Conservation (phyloP, 257 asterid genomes). For the Solanum ahanhuiri region DNA sequence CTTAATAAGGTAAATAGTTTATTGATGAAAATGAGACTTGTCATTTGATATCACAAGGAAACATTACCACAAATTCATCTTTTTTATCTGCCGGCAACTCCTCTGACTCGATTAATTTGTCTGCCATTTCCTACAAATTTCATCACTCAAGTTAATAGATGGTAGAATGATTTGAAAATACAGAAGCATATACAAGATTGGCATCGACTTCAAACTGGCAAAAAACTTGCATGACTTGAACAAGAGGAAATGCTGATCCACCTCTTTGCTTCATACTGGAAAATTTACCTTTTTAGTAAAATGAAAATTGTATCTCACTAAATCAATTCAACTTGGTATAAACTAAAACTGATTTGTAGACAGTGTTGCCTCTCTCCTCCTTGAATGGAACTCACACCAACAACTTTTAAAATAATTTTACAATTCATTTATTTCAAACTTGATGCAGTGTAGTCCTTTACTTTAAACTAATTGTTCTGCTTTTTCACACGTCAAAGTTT, state of each 20-base stretch:
- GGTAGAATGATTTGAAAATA: not conserved
- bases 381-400: not conserved
- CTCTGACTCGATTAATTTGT: slow-evolving; percentile 60
- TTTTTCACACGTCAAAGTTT: not conserved
- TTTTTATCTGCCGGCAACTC: slow-evolving; percentile 58
- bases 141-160: not conserved
- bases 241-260: not conserved
- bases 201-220: not conserved
- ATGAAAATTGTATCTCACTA: not conserved
- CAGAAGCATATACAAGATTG: not conserved
- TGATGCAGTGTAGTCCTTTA: not conserved
- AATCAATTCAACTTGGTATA: not conserved
- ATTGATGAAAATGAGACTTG: not conserved
- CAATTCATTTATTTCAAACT: not conserved
- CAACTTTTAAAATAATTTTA: not conserved
- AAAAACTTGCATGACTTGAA: not conserved
- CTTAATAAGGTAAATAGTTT: not conserved
- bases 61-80: slow-evolving; percentile 56
- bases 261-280: not conserved
- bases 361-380: not conserved
- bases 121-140: slow-evolving; percentile 50
- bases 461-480: not conserved
- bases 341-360: not conserved
- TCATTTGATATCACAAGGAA: not conserved
- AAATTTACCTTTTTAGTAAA: not conserved